Evolutionary conservation across 139 green algal species (phyloP), one percentile per base, ranked within the genome.

Genomic region (Coelastrella sp.): DNA sequence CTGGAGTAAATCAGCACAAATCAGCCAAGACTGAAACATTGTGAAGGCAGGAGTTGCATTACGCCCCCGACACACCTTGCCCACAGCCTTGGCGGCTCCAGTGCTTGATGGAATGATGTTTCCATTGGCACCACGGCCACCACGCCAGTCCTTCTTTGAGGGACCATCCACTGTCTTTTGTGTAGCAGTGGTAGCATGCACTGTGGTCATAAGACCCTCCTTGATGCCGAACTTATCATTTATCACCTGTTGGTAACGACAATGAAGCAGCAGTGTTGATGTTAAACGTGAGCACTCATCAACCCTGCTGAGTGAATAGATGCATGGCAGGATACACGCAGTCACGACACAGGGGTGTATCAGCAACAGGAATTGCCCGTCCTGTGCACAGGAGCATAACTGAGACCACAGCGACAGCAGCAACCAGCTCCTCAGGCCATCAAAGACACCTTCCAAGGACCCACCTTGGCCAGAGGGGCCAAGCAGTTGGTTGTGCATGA

Each of bases 61-160:
- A 64, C 4, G 1, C 62, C 13, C 17, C 6, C 32, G 5, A 13
- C 78, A 0, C 78, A 84, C 78, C 80, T 86, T 86, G 48, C 80
- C 80, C 11, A 86, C 94, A 5, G 95, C 96, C 93, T 99, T 99
- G 85, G 97, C 97, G 32, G 97, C 97, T 27, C 97, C 97, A 25
- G 97, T 99, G 89, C 94, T 97, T 45, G 93, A 98, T 71, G 97
- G 97, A 89, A 99, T 99, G 94, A 99, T 99, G 94, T 99, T 99
- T 66, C 84, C 76, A 57, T 87, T 89, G 25, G 95, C 96, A n/a
- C 93, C 94, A 67, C 97, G 94, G 8, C 97, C 97, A 34, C 97
- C 96, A 43, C 97, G 91, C 97, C 97, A 99, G 93, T 99, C 97
- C 94, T 99, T 99, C 89, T 93, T 95, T 79, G 90, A 96, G 23